These are phyloP conservation scores for Epichloe uncinata DNA, from an alignment of 2,329 filamentous ascomycete genomes.

Conservation along the genomic window DNA sequence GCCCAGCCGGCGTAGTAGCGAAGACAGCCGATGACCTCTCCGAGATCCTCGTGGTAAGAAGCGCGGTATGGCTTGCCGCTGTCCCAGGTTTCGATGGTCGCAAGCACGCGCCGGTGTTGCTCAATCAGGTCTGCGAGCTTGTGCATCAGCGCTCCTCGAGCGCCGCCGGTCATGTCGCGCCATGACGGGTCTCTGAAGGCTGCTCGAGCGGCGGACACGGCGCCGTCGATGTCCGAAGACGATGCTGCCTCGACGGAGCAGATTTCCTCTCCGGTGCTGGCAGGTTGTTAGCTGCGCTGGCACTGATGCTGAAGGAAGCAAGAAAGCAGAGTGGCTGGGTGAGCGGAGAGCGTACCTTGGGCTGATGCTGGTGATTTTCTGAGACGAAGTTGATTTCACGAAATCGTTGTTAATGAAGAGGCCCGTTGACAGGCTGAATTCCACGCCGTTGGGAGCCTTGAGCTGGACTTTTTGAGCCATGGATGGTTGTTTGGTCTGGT, in stretches of 20 bases:
- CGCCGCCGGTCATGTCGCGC: constrained; percentile 52
- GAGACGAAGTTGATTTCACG: constrained; percentile 42
- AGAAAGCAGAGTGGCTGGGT: too few species aligned
- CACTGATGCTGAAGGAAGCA: background rate
- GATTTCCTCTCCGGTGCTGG: constrained; percentile 20
- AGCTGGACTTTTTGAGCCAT: constrained; percentile 12
- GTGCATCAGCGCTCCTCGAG: constrained; percentile 55
- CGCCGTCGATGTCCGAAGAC: constrained; percentile 18
- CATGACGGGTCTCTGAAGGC: constrained; percentile 57
- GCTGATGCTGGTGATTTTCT: constrained; percentile 48
- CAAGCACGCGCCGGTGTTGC: constrained; percentile 37
- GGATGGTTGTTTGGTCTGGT: background rate
- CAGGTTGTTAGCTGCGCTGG: background rate
- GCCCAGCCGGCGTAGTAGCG: constrained; percentile 70
- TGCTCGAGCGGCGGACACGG: constrained; percentile 38
- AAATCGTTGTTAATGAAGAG: constrained; percentile 72
- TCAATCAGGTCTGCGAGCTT: constrained; percentile 61
- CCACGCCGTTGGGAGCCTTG: constrained; percentile 44
- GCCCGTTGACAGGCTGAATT: constrained; percentile 53
- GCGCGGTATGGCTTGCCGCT: constrained; percentile 57
- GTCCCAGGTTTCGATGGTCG: constrained; percentile 63
- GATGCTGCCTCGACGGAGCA: constrained; percentile 19
- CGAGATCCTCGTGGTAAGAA: constrained; percentile 52
- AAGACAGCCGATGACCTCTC: constrained; percentile 30
- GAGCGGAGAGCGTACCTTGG: constrained; percentile 17